phyloP scores from a whole-genome alignment of 305 asterid species.

The Nicotiana rustica region DNA sequence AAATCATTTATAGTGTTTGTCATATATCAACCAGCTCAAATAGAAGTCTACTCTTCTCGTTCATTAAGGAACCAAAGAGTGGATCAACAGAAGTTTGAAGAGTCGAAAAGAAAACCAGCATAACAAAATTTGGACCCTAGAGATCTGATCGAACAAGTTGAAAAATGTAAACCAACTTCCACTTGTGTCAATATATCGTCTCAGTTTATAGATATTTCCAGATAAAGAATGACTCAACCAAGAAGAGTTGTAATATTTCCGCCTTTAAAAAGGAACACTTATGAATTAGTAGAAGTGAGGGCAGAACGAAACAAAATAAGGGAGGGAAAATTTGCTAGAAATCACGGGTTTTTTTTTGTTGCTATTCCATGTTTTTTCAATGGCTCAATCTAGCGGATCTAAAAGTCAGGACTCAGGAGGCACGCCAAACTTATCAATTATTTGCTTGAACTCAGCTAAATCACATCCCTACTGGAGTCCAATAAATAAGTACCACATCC shows the following conservation, averaged over 20 bases:
- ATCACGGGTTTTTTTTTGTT: neutral
- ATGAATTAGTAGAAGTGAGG: neutral
- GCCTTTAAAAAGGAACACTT: neutral
- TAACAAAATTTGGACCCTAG: neutral
- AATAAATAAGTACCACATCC: neutral
- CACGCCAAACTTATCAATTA: slow-evolving; percentile 20
- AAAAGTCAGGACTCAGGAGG: slow-evolving; percentile 9
- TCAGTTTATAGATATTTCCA: slow-evolving; percentile 14
- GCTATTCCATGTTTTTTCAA: neutral
- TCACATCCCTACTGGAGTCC: neutral
- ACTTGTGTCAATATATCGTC: slow-evolving; percentile 27
- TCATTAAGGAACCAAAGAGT: slow-evolving; percentile 15
- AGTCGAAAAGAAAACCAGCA: slow-evolving; percentile 28
- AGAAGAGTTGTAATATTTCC: neutral
- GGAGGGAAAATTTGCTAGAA: neutral
- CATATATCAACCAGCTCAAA: slow-evolving; percentile 30
- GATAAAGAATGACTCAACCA: slow-evolving; percentile 22
- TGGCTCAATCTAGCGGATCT: neutral
- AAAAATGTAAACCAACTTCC: slow-evolving; percentile 7
- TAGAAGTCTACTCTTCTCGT: slow-evolving; percentile 6
- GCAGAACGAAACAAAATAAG: neutral
- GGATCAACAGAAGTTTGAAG: slow-evolving; percentile 6
- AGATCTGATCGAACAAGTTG: neutral
- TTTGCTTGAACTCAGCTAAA: slow-evolving; percentile 11
- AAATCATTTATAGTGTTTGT: slow-evolving; percentile 19